Conservation (phyloP, 352 stramenopile genomes). For the Thalassiosira ordinaria region DNA sequence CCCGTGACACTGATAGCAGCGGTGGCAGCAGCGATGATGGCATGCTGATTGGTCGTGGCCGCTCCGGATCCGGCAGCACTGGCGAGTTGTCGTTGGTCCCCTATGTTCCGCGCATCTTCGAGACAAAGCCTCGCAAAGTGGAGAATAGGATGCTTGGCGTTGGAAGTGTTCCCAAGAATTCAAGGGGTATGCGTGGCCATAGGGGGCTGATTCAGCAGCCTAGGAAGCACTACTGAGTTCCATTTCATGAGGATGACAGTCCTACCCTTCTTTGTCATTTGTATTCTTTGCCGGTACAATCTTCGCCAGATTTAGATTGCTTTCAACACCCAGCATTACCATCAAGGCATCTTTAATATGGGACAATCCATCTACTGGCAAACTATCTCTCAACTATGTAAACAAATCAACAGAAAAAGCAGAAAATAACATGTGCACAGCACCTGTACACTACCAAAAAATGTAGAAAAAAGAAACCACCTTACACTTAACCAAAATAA, state of each 20-base stretch:
- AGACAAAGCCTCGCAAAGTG: conserved; percentile 33
- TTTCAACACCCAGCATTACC: no score
- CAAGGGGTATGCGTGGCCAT: conserved; percentile 25
- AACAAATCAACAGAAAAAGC: conserved; percentile 44
- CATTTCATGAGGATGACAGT: not conserved
- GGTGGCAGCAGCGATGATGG: no score
- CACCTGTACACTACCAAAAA: conserved; percentile 21
- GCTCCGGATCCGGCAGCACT: not conserved
- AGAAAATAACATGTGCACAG: conserved; percentile 30
- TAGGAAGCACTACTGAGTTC: conserved; percentile 57
- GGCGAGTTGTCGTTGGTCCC: conserved; percentile 26
- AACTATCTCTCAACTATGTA: not conserved
- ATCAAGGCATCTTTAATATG: no score
- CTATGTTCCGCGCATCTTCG: conserved; percentile 25
- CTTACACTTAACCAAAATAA: conserved; percentile 5
- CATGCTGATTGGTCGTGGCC: not conserved
- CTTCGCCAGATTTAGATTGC: not conserved
- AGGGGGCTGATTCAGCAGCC: conserved; percentile 63
- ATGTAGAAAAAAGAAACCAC: conserved; percentile 11
- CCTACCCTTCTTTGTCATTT: not conserved
- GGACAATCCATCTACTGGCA: not conserved
- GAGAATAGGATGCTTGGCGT: conserved; percentile 19
- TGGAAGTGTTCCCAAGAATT: conserved; percentile 27
- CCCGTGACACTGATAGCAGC: no score
- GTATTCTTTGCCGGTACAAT: not conserved